Evolutionary conservation across 352 stramenopile species (phyloP).

Genomic region (Labyrinthula sp.): DNA sequence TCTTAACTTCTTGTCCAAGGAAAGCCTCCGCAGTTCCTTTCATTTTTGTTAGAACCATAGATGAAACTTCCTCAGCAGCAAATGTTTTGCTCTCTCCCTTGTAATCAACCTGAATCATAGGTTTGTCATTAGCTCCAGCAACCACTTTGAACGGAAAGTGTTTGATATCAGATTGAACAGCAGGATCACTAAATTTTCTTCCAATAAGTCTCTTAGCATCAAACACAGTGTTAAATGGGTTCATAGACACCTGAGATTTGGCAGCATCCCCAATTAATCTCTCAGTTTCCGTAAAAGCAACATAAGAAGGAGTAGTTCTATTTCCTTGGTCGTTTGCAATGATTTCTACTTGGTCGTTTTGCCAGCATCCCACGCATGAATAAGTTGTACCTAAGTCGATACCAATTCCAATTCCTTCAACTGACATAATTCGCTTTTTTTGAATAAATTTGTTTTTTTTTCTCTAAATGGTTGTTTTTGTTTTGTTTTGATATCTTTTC

Average conservation of each 20-base stretch:
- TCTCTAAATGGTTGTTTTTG: too few relatives aligned
- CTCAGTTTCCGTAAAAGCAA: slow-evolving; percentile 77
- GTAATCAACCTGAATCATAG: slow-evolving; percentile 51
- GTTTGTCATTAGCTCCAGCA: slow-evolving; percentile 43
- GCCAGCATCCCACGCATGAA: slow-evolving; percentile 84
- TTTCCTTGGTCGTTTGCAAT: slow-evolving; percentile 84
- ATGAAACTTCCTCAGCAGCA: slow-evolving; percentile 46
- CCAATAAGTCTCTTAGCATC: slow-evolving; percentile 91
- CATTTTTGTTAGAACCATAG: slow-evolving; percentile 62
- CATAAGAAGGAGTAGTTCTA: slow-evolving; percentile 77
- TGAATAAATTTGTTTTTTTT: too few relatives aligned
- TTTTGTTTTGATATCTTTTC: too few relatives aligned
- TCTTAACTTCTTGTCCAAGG: slow-evolving; percentile 49
- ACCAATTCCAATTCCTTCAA: too few relatives aligned
- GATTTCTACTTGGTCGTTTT: slow-evolving; percentile 81
- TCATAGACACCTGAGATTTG: slow-evolving; percentile 76
- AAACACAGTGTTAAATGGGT: slow-evolving; percentile 66
- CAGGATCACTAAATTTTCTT: slow-evolving; percentile 65
- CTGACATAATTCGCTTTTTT: too few relatives aligned
- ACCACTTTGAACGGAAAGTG: slow-evolving; percentile 55
- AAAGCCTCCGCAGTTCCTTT: slow-evolving; percentile 53
- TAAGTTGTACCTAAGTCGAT: too few relatives aligned
- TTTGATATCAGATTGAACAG: slow-evolving; percentile 63
- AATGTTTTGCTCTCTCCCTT: slow-evolving; percentile 58
- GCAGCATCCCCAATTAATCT: slow-evolving; percentile 77